Evolutionary conservation across 176 grass and related monocot genomes (phyloP).

Genomic region (Ampelocalamus luodianensis): DNA sequence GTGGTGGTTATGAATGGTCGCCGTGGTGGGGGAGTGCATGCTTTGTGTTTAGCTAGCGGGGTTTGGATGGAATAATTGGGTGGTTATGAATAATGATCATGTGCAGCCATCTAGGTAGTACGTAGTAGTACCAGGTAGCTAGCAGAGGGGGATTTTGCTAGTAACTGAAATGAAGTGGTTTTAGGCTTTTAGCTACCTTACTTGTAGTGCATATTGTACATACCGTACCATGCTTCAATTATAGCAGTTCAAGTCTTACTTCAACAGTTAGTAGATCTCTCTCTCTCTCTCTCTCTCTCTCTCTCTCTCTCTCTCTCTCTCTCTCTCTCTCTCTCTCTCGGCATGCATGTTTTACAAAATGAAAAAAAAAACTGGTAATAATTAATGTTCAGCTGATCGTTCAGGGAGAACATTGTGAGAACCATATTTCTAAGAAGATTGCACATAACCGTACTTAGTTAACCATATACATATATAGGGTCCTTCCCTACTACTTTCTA

Average conservation of each 20-base stretch:
- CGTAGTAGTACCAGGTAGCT: not conserved
- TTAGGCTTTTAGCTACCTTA: not conserved
- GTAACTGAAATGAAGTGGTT: not conserved
- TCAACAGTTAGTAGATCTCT: too few relatives aligned
- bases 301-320: too few relatives aligned
- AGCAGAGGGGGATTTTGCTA: not conserved
- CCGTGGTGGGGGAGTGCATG: constrained; percentile 18
- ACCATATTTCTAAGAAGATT: not conserved
- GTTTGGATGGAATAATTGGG: not conserved
- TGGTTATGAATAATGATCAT: not conserved
- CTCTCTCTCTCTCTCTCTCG: too few relatives aligned
- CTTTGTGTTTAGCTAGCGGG: not conserved
- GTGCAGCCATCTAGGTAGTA: not conserved
- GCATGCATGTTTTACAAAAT: not conserved
- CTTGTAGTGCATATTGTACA: not conserved
- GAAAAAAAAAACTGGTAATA: not conserved
- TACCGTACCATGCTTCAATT: not conserved
- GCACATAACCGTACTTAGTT: not conserved
- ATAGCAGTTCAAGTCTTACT: not conserved
- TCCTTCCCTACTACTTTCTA: not conserved
- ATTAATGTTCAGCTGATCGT: not conserved
- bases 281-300: too few relatives aligned
- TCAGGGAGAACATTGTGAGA: not conserved
- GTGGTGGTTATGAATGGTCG: constrained; percentile 28
- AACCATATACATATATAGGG: not conserved